Evolutionary conservation across 2,329 filamentous ascomycete genomes (phyloP), one percentile per base, ranked within the genome.

Genomic region (Colletotrichum ledebouriae): DNA sequence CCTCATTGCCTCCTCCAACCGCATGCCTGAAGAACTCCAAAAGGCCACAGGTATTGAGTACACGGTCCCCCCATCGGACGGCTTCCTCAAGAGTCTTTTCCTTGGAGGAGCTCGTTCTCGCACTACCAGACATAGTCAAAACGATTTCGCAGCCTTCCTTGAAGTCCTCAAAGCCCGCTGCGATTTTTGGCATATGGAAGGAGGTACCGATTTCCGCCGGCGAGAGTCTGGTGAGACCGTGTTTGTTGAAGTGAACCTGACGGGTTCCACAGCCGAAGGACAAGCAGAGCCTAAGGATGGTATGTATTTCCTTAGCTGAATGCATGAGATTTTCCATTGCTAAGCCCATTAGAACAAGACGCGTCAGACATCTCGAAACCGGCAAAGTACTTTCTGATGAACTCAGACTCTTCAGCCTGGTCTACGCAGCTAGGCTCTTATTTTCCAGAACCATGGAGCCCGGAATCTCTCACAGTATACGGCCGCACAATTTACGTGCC

Each of bases 181-280:
- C 75, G 92, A 95, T 73, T 89, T 94, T 57, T 94, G 92, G 91
- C 90, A 94, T 75, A 94, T 95, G 87, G 91, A 93, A 72, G 90
- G 92, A 1, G 86, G 86, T 2, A 87, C 83, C 63, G 93, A 96
- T 75, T 95, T 92, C 83, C 83, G 92, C 72, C 81, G 88, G 72
- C 80, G 85, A 58, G 88, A 91, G 60, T 79, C 76, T 34, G 78
- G 79, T 41, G 71, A 74, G 53, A 77, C 78, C 37, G 55, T 69
- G 0, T 71, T 33, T 10, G 49, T 58, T 6, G 56, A 65, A 22
- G 13, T 13, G 5, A 34, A 33, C 2, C 15, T 33, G 4, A 17
- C 52, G 17, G 44, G 46, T 25, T 17, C 33, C 13, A 29, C 39
- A 4, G 15, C 6, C 9, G 42, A 9, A 13, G 56, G n/a, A n/a